Base-by-base conservation (phyloP, 768 basidiomycete species). In the Neoboletus subvelutipes region DNA sequence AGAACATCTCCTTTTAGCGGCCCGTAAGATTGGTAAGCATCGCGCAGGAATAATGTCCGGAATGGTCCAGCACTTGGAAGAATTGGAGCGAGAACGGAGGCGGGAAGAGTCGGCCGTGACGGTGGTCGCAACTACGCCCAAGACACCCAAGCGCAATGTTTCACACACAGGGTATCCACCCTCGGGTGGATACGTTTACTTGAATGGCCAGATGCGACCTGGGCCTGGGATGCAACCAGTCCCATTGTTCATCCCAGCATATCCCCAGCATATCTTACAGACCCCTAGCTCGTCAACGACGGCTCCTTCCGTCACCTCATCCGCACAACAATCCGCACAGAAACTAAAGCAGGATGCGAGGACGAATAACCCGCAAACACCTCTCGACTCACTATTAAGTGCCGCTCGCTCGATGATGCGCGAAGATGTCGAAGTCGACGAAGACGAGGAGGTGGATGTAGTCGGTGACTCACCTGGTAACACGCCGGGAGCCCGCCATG, bases 1-100 rank as follows among this genome's bases (percentile, higher is more conserved):
- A 0, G 89, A 91, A 62, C 88, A 88, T 62, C 72, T 90, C 12
- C 76, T 92, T 2, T 73, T 88, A 13, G 89, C 89, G 3, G 85
- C 87, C 10, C 81, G 87, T n/a, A 84, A 75, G 52, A 77, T 90
- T 4, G 88, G 88, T 5, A 79, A 82, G 33, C 77, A 83, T 52
- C 81, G 88, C 9, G 80, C 83, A 1, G 78, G 78, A 5, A 66
- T 82, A n/a, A 67, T 85, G 22, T 78, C 83, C 0, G 85, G 86
- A 7, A 67, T 83, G 63, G 67, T 74, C 20, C 73, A 75, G 6
- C 69, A 69, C 22, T 59, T 72, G 47, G 67, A 71, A 13, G 76
- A 76, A 34, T 66, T 68, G 10, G 65, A 69, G 22, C 74, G 60
- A 29, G 71, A 69, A 53, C 56, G 60, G 15, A 56, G 58, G 45